Conservation (phyloP, 768 basidiomycete species). For the Rhizopogon vinicolor region DNA sequence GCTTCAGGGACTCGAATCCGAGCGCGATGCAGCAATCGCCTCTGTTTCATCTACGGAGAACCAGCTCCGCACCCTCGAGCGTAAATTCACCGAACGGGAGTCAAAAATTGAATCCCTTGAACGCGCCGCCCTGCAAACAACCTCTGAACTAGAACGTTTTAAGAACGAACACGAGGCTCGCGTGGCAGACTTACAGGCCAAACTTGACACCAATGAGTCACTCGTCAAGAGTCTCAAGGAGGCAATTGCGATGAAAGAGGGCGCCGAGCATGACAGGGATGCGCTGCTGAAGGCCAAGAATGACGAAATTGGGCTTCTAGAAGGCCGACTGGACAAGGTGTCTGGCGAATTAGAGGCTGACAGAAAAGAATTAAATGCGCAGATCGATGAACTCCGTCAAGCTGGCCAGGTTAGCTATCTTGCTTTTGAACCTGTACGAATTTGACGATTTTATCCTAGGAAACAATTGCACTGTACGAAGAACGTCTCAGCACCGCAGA, state of each 20-base stretch:
- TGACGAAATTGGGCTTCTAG: slow-evolving; percentile 54
- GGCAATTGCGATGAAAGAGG: slow-evolving; percentile 48
- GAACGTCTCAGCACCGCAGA: slow-evolving; percentile 74
- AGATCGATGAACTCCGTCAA: slow-evolving; percentile 80
- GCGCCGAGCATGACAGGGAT: slow-evolving; percentile 43
- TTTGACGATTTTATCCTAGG: slow-evolving; percentile 38
- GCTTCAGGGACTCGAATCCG: slow-evolving; percentile 31
- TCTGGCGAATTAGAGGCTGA: slow-evolving; percentile 51
- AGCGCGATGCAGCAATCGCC: slow-evolving; percentile 38
- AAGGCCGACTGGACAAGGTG: slow-evolving; percentile 40
- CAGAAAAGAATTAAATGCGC: slow-evolving; percentile 57
- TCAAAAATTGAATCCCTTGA: slow-evolving; percentile 44
- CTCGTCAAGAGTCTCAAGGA: slow-evolving; percentile 47
- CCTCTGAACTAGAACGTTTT: slow-evolving; percentile 40
- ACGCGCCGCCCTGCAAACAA: slow-evolving; percentile 31
- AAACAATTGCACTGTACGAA: slow-evolving; percentile 94
- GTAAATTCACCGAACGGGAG: slow-evolving; percentile 39
- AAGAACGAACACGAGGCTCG: slow-evolving; percentile 41
- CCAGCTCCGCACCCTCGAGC: slow-evolving; percentile 36
- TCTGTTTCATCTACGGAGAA: slow-evolving; percentile 40
- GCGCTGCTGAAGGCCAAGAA: slow-evolving; percentile 52
- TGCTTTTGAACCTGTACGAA: not conserved
- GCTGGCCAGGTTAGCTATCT: slow-evolving; percentile 73
- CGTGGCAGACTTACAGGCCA: slow-evolving; percentile 37
- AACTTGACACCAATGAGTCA: slow-evolving; percentile 39